A percentile compares a stretch with the other conserved stretches of the same genome.
Conservation (phyloP, 345 rosid species). For the Tarenaya hassleriana region DNA sequence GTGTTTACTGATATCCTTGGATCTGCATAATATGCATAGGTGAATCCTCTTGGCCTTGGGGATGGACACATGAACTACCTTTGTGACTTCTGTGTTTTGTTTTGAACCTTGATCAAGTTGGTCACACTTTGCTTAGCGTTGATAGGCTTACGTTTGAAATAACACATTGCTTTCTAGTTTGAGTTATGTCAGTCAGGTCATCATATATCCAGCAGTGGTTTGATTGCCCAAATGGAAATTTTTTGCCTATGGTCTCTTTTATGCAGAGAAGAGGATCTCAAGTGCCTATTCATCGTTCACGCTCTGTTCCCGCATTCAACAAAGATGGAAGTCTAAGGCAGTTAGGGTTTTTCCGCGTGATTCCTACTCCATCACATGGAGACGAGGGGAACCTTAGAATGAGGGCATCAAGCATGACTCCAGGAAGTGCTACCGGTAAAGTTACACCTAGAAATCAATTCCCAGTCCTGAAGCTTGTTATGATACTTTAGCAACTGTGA, state of each 20-base stretch:
- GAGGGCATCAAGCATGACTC: conserved; percentile 27
- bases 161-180: too few species aligned
- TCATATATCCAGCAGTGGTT: too few species aligned
- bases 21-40: too few species aligned
- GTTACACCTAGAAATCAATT: not conserved
- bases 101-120: conserved; percentile 45
- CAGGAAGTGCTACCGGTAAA: conserved; percentile 40
- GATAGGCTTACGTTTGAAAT: too few species aligned
- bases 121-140: not conserved
- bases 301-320: conserved; percentile 63
- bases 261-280: conserved; percentile 54
- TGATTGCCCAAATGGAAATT: too few species aligned
- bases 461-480: too few species aligned
- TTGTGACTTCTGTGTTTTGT: not conserved
- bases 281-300: conserved; percentile 70
- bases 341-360: conserved; percentile 50
- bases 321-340: conserved; percentile 51
- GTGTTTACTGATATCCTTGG: too few species aligned
- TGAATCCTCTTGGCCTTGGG: too few species aligned
- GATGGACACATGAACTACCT: too few species aligned
- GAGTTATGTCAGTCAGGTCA: too few species aligned
- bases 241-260: not conserved
- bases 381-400: conserved; percentile 25
- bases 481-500: too few species aligned
- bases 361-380: conserved; percentile 50